Evolutionary conservation across 2,329 filamentous ascomycete species (phyloP).

Genomic region (Diaporthe amygdali): DNA sequence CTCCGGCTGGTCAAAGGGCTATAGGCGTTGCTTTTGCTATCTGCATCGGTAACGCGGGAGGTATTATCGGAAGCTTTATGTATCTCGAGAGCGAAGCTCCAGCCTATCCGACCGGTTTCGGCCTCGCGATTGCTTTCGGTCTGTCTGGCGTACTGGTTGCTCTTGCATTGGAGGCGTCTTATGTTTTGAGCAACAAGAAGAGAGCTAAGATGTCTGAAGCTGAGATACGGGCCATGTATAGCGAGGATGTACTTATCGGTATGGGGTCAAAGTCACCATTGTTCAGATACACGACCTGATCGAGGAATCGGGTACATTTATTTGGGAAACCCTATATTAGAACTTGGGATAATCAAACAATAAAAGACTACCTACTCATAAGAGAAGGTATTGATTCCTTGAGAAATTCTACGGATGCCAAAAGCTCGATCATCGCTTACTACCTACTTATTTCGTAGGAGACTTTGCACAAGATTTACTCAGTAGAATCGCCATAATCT

Average conservation of each 20-base stretch:
- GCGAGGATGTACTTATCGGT: slow-evolving; percentile 42
- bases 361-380: neutral
- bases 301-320: neutral
- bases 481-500: no score
- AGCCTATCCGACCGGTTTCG: slow-evolving; percentile 40
- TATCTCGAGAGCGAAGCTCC: slow-evolving; percentile 32
- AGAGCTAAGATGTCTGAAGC: slow-evolving; percentile 32
- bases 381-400: neutral
- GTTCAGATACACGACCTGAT: slow-evolving; percentile 39
- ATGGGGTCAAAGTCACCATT: slow-evolving; percentile 47
- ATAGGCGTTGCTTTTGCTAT: slow-evolving; percentile 45
- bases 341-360: neutral
- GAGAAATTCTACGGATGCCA: no score
- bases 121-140: slow-evolving; percentile 38
- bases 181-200: slow-evolving; percentile 32
- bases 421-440: no score
- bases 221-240: slow-evolving; percentile 37
- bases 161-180: slow-evolving; percentile 35
- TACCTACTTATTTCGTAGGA: no score
- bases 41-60: slow-evolving; percentile 43
- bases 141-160: slow-evolving; percentile 32
- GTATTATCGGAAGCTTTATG: slow-evolving; percentile 42
- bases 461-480: no score
- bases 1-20: slow-evolving; percentile 38
- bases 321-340: neutral